phyloP scores from a whole-genome alignment of 352 stramenopile species.

The Lagenidium giganteum region DNA sequence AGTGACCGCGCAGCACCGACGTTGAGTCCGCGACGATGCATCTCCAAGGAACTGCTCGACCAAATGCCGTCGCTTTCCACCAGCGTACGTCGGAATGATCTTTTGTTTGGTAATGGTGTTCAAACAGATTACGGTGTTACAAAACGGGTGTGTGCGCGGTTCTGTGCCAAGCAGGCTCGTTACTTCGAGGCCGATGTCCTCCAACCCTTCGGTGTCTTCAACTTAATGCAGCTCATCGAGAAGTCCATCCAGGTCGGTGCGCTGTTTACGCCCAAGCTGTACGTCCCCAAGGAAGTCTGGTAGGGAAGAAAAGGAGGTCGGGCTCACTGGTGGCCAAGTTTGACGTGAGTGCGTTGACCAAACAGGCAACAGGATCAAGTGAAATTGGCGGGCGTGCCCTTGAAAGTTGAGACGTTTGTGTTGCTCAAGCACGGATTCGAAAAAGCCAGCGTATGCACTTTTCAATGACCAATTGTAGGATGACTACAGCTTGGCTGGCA shows the following conservation, averaged over 20 bases:
- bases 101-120: too few relatives aligned
- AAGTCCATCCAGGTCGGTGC: conserved; percentile 73
- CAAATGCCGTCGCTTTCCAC: conserved; percentile 64
- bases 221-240: conserved; percentile 78
- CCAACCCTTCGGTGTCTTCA: conserved; percentile 64
- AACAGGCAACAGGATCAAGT: conserved; percentile 59
- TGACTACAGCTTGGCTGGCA: not conserved
- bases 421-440: conserved; percentile 63
- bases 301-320: too few relatives aligned
- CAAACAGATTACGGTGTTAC: not conserved
- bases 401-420: conserved; percentile 66
- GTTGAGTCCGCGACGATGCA: conserved; percentile 40
- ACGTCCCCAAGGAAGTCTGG: conserved; percentile 78
- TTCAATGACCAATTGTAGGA: not conserved
- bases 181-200: conserved; percentile 51
- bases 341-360: not conserved
- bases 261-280: conserved; percentile 67
- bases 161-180: conserved; percentile 27
- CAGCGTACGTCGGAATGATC: conserved; percentile 23
- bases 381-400: conserved; percentile 42
- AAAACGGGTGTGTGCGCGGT: too few relatives aligned
- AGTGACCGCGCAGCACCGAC: too few relatives aligned
- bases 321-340: not conserved
- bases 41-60: conserved; percentile 66
- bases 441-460: conserved; percentile 44